Conservation (phyloP, 352 stramenopile genomes). For the Saprolegnia diclina region DNA sequence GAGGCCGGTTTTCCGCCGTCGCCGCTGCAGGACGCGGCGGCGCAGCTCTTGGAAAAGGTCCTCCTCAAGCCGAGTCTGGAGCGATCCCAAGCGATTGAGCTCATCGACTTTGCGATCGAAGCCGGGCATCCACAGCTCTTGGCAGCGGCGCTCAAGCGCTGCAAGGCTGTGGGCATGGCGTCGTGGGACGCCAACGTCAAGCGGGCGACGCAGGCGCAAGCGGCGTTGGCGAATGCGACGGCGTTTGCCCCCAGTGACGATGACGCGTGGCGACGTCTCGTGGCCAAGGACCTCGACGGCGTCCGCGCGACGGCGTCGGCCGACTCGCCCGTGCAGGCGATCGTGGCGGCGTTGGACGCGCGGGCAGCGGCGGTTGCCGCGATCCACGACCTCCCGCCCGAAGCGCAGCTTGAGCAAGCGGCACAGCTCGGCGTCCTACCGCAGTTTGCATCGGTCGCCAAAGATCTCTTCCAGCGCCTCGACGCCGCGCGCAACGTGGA, state of each 20-base stretch:
- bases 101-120: conserved; percentile 23
- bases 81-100: conserved; percentile 14
- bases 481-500: conserved; percentile 11
- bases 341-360: neutral
- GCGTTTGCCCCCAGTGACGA: neutral
- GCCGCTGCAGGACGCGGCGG: neutral
- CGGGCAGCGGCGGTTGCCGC: neutral
- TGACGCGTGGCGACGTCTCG: conserved; percentile 4
- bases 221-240: neutral
- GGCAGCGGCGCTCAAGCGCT: conserved; percentile 13
- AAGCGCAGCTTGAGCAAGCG: conserved; percentile 8
- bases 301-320: neutral
- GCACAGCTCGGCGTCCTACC: conserved; percentile 7
- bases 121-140: conserved; percentile 4
- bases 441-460: neutral
- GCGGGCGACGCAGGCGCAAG: neutral
- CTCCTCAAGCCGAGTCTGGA: conserved; percentile 9
- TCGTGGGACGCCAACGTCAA: conserved; percentile 24
- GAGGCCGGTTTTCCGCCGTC: neutral
- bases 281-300: conserved; percentile 9
- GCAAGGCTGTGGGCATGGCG: conserved; percentile 24
- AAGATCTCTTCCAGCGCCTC: neutral
- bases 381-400: neutral
- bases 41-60: neutral
- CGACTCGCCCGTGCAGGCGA: neutral